These are phyloP conservation scores for Leccinum ponderosum DNA, from an alignment of 1,284 basidiomycete genomes.

Conservation along the genomic window DNA sequence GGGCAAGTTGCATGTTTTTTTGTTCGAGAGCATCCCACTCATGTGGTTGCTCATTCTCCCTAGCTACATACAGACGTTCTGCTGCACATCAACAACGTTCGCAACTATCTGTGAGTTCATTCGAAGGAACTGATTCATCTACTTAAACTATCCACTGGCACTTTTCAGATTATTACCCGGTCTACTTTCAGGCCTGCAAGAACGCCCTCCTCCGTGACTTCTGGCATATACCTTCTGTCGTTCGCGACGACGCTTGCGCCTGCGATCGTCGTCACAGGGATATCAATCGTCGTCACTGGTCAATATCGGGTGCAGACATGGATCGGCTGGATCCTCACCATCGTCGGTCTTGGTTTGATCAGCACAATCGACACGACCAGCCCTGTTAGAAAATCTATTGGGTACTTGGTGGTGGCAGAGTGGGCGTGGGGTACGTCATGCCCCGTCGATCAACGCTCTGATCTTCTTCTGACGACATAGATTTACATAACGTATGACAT, in stretches of 20 bases:
- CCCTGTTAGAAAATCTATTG: background rate
- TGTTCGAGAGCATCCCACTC: background rate
- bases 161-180: conserved; percentile 17
- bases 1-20: conserved; percentile 8
- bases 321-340: conserved; percentile 10
- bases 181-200: conserved; percentile 23
- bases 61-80: conserved; percentile 26
- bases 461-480: too few relatives aligned
- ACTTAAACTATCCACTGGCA: too few relatives aligned
- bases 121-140: background rate
- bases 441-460: too few relatives aligned
- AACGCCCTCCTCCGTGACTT: conserved; percentile 8
- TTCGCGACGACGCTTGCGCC: conserved; percentile 16
- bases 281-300: conserved; percentile 8
- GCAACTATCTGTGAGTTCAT: conserved; percentile 13
- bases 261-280: conserved; percentile 5
- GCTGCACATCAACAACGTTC: conserved; percentile 3
- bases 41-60: background rate
- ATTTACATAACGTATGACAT: too few relatives aligned
- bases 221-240: conserved; percentile 16
- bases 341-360: conserved; percentile 14
- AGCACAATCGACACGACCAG: background rate
- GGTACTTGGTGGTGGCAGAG: conserved; percentile 9
- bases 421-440: conserved; percentile 3
- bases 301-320: conserved; percentile 21